Conservation (phyloP, 2,329 filamentous ascomycete genomes). For the Phaeosphaeriaceae sp. region DNA sequence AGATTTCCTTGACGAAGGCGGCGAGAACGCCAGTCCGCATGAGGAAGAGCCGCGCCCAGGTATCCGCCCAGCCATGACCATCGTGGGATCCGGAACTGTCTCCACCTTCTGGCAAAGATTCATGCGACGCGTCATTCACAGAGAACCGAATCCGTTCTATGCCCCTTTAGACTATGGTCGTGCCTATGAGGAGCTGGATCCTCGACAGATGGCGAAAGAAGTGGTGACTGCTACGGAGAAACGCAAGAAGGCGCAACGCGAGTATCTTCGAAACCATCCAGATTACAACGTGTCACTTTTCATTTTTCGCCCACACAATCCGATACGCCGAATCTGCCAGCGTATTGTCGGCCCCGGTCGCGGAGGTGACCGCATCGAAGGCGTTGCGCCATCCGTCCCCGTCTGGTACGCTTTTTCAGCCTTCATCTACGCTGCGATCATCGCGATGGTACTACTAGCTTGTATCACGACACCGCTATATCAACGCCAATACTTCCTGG, state of each 20-base stretch:
- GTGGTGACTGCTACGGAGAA: constrained; percentile 83
- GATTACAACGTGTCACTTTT: constrained; percentile 93
- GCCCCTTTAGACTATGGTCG: constrained; percentile 75
- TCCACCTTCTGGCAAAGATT: constrained; percentile 69
- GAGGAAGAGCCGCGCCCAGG: constrained; percentile 42
- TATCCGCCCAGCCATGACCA: constrained; percentile 49
- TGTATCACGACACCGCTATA: constrained; percentile 95
- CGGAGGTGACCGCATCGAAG: constrained; percentile 85
- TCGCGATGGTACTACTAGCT: constrained; percentile 96
- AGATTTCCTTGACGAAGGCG: constrained; percentile 86
- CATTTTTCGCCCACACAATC: constrained; percentile 80
- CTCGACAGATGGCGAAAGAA: constrained; percentile 86
- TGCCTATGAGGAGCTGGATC: constrained; percentile 80
- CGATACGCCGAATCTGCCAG: constrained; percentile 83
- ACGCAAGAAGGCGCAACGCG: constrained; percentile 85
- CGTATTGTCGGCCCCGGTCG: constrained; percentile 89
- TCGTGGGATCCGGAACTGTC: constrained; percentile 65
- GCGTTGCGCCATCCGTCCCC: constrained; percentile 84
- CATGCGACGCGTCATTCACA: constrained; percentile 62
- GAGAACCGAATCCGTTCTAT: constrained; percentile 95
- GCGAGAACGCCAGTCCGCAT: constrained; percentile 41
- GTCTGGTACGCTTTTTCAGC: constrained; percentile 94
- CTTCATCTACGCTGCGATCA: constrained; percentile 91
- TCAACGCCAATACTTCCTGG: constrained; percentile 82
- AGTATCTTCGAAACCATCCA: constrained; percentile 86